These are phyloP conservation scores for Backusella sp. DNA, from an alignment of 192 early-diverging fungal species.

Conservation along the genomic window DNA sequence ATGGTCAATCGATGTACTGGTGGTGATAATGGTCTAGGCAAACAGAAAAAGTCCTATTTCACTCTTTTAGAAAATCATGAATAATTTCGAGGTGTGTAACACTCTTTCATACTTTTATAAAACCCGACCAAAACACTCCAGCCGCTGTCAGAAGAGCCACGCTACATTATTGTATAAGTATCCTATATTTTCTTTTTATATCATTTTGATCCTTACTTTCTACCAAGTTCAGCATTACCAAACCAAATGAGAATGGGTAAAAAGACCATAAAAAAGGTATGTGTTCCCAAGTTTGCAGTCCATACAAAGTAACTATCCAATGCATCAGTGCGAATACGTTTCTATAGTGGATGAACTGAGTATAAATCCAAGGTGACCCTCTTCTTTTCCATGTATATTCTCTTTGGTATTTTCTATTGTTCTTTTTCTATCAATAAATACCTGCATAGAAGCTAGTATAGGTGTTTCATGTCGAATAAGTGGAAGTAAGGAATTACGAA, in stretches of 20 bases:
- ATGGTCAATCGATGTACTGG: constrained; percentile 72
- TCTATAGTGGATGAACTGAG: constrained; percentile 21
- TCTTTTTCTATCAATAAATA: constrained; percentile 19
- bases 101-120: constrained; percentile 50
- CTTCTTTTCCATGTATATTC: not conserved
- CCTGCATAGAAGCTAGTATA: constrained; percentile 50
- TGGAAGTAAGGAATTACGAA: constrained; percentile 45
- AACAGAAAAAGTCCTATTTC: constrained; percentile 76
- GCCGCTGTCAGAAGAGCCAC: constrained; percentile 39
- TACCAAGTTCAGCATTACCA: constrained; percentile 62
- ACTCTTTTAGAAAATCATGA: too few species aligned
- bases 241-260: constrained; percentile 83
- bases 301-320: constrained; percentile 67
- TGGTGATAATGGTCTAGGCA: constrained; percentile 81
- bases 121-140: constrained; percentile 60
- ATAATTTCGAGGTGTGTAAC: too few species aligned
- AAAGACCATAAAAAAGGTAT: constrained; percentile 82
- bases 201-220: constrained; percentile 37
- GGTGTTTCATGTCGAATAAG: constrained; percentile 47
- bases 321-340: constrained; percentile 42
- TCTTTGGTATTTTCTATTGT: not conserved
- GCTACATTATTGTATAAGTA: not conserved
- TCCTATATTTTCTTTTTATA: not conserved
- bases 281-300: constrained; percentile 81
- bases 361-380: not conserved